phyloP scores from a whole-genome alignment of 2,329 filamentous ascomycete genomes.

The Neurospora crassa region DNA sequence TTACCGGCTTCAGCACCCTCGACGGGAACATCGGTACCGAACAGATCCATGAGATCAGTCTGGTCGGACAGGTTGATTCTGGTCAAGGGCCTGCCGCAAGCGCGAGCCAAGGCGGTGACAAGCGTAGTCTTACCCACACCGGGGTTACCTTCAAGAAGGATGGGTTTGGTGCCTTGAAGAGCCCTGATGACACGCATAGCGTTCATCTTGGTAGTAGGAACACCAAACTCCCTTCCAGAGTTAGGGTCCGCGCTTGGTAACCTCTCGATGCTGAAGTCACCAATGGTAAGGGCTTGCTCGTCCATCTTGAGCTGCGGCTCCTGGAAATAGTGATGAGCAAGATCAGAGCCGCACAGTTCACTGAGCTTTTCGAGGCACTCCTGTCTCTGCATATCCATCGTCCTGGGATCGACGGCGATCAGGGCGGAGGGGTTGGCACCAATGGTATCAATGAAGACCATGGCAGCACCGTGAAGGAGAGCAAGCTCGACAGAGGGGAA shows the following conservation, averaged over 20 bases:
- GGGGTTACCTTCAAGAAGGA: conserved; percentile 92
- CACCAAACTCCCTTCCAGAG: conserved; percentile 67
- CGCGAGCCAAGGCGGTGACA: conserved; percentile 71
- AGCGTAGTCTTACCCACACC: conserved; percentile 97
- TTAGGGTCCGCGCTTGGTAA: conserved; percentile 36
- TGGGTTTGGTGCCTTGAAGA: conserved; percentile 79
- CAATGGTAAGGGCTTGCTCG: conserved; percentile 52
- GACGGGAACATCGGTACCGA: conserved; percentile 90
- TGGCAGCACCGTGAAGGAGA: conserved; percentile 76
- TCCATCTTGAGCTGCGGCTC: conserved; percentile 49
- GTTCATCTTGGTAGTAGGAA: conserved; percentile 83
- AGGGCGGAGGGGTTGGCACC: conserved; percentile 91
- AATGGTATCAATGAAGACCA: conserved; percentile 92
- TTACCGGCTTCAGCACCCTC: conserved; percentile 86
- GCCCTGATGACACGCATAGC: conserved; percentile 85
- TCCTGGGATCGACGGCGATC: conserved; percentile 60
- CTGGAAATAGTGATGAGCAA: conserved; percentile 54
- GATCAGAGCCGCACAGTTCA: conserved; percentile 57
- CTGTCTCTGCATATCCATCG: conserved; percentile 60
- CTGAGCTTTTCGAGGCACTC: conserved; percentile 66
- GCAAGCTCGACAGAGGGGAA: conserved; percentile 34
- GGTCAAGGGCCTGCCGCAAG: conserved; percentile 72
- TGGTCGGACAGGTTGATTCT: conserved; percentile 97
- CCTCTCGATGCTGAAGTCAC: conserved; percentile 61
- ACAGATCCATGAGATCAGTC: conserved; percentile 94